Conservation (phyloP, 129 eudicot species). For the Chrysanthemum seticuspe region DNA sequence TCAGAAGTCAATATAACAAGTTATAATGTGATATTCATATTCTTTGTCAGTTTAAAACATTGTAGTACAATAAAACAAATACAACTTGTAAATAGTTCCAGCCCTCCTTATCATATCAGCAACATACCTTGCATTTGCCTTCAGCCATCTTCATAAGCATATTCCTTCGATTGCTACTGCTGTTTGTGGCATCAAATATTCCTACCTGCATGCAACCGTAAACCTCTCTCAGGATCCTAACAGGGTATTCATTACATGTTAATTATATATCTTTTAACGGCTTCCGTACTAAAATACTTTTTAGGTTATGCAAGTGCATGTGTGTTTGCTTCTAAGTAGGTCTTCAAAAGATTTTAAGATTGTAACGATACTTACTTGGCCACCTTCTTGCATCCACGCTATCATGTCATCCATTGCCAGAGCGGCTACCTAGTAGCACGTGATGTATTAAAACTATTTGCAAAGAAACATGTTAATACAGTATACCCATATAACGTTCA, state of each 20-base stretch:
- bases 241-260: background rate
- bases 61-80: background rate
- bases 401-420: slow-evolving; percentile 99
- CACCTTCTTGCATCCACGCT: slow-evolving; percentile 99
- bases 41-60: background rate
- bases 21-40: background rate
- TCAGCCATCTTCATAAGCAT: slow-evolving; percentile 99
- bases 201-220: slow-evolving; percentile 64
- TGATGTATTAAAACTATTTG: slow-evolving; percentile 74
- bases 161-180: slow-evolving; percentile 80
- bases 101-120: background rate
- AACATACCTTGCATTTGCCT: slow-evolving; percentile 93
- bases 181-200: slow-evolving; percentile 97
- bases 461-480: slow-evolving; percentile 59
- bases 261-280: background rate
- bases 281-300: background rate
- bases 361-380: slow-evolving; percentile 66
- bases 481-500: slow-evolving; percentile 11
- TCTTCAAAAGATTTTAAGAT: background rate
- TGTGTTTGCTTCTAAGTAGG: no score
- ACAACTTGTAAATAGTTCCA: background rate
- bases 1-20: slow-evolving; percentile 10
- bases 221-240: background rate
- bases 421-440: slow-evolving; percentile 99
- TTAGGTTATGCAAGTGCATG: background rate